Evolutionary conservation across 805 yeast species (phyloP).

Genomic region (Wickerhamiella brachini): DNA sequence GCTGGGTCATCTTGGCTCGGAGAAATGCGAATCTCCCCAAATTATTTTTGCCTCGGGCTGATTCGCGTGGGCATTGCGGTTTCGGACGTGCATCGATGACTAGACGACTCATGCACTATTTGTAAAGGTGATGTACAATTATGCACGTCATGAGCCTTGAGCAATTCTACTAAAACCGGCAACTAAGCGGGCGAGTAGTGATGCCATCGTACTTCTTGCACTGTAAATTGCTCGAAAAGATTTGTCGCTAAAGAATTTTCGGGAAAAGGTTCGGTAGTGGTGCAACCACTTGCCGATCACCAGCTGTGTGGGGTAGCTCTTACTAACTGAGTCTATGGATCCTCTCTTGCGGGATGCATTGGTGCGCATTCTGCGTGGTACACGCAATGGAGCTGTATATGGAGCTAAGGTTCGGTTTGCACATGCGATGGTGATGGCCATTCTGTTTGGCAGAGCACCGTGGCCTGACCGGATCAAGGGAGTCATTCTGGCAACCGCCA

Average conservation of each 20-base stretch:
- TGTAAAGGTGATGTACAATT: neutral
- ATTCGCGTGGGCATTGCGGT: too few relatives aligned
- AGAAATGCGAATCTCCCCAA: too few relatives aligned
- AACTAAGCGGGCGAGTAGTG: neutral
- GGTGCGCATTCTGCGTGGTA: constrained; percentile 22
- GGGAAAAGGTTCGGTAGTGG: neutral
- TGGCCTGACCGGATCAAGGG: constrained; percentile 27
- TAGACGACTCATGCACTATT: neutral
- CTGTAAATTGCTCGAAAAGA: too few relatives aligned
- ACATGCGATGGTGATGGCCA: constrained; percentile 49
- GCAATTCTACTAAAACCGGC: neutral
- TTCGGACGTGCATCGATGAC: neutral
- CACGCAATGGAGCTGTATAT: constrained; percentile 39
- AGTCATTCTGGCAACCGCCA: constrained; percentile 38
- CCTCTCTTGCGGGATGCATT: constrained; percentile 6
- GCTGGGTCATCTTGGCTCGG: too few relatives aligned
- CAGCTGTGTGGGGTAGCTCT: neutral
- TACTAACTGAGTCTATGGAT: constrained; percentile 1
- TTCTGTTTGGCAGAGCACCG: constrained; percentile 42
- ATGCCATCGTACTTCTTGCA: neutral
- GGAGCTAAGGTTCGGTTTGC: constrained; percentile 51
- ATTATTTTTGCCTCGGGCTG: too few relatives aligned
- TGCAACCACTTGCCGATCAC: neutral
- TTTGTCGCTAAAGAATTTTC: neutral
- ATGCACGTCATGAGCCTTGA: neutral